Conservation (phyloP, 2,329 filamentous ascomycete species). For the Reticulascus tulasneorum region DNA sequence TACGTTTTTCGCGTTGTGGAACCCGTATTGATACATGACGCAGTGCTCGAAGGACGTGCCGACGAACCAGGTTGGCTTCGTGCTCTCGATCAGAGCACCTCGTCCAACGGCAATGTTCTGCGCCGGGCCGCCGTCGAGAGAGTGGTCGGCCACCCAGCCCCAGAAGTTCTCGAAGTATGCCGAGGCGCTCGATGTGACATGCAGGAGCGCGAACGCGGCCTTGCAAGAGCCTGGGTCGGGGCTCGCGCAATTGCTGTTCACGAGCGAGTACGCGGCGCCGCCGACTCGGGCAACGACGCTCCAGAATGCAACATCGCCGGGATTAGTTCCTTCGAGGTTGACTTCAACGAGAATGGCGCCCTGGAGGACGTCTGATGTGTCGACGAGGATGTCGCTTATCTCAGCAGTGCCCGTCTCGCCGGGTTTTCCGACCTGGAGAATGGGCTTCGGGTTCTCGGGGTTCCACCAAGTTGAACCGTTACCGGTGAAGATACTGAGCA, state of each 20-base stretch:
- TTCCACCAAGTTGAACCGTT: constrained; percentile 41
- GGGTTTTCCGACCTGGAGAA: constrained; percentile 46
- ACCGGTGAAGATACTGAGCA: constrained; percentile 48
- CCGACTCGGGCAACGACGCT: constrained; percentile 42
- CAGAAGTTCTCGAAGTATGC: constrained; percentile 52
- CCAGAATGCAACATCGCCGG: constrained; percentile 49
- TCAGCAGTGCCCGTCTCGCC: constrained; percentile 47
- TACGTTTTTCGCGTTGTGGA: constrained; percentile 38
- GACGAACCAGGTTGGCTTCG: constrained; percentile 48
- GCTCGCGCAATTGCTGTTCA: constrained; percentile 31
- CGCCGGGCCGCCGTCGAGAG: constrained; percentile 39
- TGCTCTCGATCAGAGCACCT: constrained; percentile 42
- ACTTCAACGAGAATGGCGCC: constrained; percentile 40
- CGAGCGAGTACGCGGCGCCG: constrained; percentile 35
- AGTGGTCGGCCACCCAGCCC: constrained; percentile 45
- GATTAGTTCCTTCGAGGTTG: constrained; percentile 41
- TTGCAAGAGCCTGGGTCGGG: constrained; percentile 34
- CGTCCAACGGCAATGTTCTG: constrained; percentile 42
- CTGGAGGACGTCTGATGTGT: constrained; percentile 39
- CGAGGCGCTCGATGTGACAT: constrained; percentile 40
- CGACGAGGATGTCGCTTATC: constrained; percentile 50
- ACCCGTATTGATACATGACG: constrained; percentile 49
- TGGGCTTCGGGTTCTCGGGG: constrained; percentile 36
- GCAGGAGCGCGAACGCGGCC: constrained; percentile 44
- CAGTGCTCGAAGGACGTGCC: constrained; percentile 49